Evolutionary conservation across 139 green algal genomes (phyloP).

Genomic region (Coelastrella sp.): DNA sequence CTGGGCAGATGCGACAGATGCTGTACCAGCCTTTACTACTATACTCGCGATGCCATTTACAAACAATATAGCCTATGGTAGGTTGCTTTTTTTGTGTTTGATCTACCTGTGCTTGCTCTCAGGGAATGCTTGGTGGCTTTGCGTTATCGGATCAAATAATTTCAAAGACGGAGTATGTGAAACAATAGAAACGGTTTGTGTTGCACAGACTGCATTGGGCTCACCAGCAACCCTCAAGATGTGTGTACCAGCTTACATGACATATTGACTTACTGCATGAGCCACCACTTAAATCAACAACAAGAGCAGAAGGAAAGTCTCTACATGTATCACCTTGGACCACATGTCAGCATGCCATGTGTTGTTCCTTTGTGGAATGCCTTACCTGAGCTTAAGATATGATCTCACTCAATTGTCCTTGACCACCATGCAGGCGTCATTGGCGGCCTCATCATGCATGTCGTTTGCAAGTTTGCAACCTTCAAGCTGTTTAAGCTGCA

Average conservation of each 20-base stretch:
- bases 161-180: no score
- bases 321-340: no score
- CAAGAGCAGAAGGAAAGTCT: no score
- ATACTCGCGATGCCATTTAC: slow-evolving; percentile 49
- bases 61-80: slow-evolving; percentile 52
- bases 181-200: no score
- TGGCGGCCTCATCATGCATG: slow-evolving; percentile 44
- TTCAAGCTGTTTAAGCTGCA: slow-evolving; percentile 53
- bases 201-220: no score
- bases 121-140: neutral
- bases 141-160: no score
- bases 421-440: slow-evolving; percentile 30
- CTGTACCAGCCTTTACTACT: slow-evolving; percentile 52
- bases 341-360: neutral
- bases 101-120: neutral
- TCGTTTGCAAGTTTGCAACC: slow-evolving; percentile 50
- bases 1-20: slow-evolving; percentile 51
- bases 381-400: neutral
- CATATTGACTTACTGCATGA: no score
- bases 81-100: neutral
- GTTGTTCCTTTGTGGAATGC: neutral
- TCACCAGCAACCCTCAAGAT: no score
- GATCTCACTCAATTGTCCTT: neutral
- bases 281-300: no score
- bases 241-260: no score